These are phyloP conservation scores for Dacryopinax primogenitus DNA, from an alignment of 768 basidiomycete species.

Conservation along the genomic window DNA sequence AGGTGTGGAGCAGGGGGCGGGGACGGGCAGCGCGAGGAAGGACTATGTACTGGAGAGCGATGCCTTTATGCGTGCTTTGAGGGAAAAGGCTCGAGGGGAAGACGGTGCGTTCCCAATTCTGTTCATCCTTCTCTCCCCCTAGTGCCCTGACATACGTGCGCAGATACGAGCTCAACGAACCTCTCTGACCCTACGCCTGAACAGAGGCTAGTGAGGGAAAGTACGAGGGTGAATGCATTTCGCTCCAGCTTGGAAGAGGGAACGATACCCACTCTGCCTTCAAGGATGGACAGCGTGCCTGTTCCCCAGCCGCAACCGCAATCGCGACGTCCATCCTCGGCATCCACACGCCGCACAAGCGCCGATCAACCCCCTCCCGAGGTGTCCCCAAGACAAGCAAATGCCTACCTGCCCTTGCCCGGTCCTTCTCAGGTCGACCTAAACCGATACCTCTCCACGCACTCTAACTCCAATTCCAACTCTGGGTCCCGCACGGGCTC, in stretches of 20 bases:
- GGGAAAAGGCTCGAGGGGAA: conserved; percentile 3
- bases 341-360: conserved; percentile 15
- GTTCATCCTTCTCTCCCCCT: not conserved
- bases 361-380: conserved; percentile 15
- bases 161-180: not conserved
- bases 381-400: conserved; percentile 20
- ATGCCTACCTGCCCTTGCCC: conserved; percentile 43
- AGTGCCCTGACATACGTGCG: not conserved
- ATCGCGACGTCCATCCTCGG: conserved; percentile 27
- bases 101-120: conserved; percentile 8
- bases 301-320: conserved; percentile 25
- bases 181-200: not conserved
- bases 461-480: conserved; percentile 16
- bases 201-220: not conserved
- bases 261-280: conserved; percentile 9
- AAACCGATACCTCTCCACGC: conserved; percentile 69
- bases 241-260: not conserved
- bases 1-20: too few species aligned
- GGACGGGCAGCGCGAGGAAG: not conserved
- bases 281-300: conserved; percentile 17
- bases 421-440: conserved; percentile 41
- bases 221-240: not conserved
- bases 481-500: conserved; percentile 19
- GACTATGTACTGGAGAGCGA: not conserved
- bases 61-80: not conserved